Evolutionary conservation across 106 monocot genomes (phyloP).

Genomic region (Hemerocallis citrina): DNA sequence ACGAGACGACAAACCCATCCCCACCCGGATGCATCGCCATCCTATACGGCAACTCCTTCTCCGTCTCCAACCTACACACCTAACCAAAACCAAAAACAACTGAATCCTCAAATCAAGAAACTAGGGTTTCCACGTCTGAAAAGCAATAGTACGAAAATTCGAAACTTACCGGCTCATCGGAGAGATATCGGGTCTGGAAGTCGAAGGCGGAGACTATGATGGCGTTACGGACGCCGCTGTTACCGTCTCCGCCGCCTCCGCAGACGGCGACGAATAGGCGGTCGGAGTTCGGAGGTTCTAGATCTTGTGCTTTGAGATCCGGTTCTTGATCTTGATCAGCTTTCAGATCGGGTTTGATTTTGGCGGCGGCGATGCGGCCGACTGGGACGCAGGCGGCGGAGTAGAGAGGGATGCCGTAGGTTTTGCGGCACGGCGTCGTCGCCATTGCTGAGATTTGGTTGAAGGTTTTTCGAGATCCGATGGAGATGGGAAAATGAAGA

Average conservation of each 20-base stretch:
- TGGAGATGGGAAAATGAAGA: too few relatives aligned
- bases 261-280: conserved; percentile 44
- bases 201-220: conserved; percentile 56
- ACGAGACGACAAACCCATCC: conserved; percentile 70
- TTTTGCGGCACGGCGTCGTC: conserved; percentile 56
- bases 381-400: conserved; percentile 60
- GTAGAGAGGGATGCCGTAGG: conserved; percentile 79
- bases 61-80: conserved; percentile 54
- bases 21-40: conserved; percentile 84
- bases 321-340: not conserved
- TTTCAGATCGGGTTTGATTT: not conserved
- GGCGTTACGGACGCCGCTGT: conserved; percentile 77
- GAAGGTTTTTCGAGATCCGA: too few relatives aligned
- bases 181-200: conserved; percentile 30
- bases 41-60: conserved; percentile 60
- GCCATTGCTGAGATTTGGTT: too few relatives aligned
- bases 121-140: not conserved
- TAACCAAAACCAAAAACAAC: conserved; percentile 3
- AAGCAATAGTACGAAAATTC: not conserved
- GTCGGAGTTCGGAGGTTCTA: not conserved
- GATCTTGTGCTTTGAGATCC: not conserved
- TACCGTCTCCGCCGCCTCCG: conserved; percentile 86
- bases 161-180: conserved; percentile 46
- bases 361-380: conserved; percentile 21
- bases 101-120: not conserved